phyloP scores from a whole-genome alignment of 441 rosid species.

The Kokia cookei region DNA sequence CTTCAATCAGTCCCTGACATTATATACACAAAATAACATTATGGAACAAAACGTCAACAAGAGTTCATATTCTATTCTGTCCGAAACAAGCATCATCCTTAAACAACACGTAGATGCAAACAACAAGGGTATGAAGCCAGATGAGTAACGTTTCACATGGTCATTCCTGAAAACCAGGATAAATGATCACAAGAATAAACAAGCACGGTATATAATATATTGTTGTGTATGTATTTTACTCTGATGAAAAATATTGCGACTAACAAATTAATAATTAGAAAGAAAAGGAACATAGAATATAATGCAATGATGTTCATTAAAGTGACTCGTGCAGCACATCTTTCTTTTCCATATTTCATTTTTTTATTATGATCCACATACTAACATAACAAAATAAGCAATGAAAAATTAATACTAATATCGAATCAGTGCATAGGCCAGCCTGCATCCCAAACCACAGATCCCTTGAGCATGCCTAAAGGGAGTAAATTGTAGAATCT shows the following conservation, averaged over 20 bases:
- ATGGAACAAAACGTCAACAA: not conserved
- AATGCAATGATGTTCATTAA: not conserved
- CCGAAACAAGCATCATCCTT: not conserved
- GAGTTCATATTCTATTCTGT: not conserved
- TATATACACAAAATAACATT: not conserved
- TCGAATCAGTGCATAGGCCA: not conserved
- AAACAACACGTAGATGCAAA: not conserved
- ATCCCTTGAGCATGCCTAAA: not conserved
- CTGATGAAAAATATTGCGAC: not conserved
- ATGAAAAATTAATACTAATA: not conserved
- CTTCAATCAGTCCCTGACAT: constrained; percentile 69
- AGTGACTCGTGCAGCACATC: not conserved
- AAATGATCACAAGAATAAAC: not conserved
- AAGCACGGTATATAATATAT: not conserved
- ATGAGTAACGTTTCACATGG: not conserved
- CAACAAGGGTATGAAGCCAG: not conserved
- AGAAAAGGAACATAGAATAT: too few relatives aligned
- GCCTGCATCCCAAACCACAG: not conserved
- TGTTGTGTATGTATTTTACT: not conserved
- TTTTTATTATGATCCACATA: not conserved
- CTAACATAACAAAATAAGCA: not conserved
- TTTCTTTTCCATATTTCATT: not conserved
- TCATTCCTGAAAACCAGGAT: not conserved
- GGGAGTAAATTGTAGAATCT: not conserved
- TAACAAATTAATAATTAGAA: too few relatives aligned